Percentiles rank a stretch among this genome's conserved stretches.
Conservation (phyloP, 2,329 filamentous ascomycete species). For the Beauveria australis region DNA sequence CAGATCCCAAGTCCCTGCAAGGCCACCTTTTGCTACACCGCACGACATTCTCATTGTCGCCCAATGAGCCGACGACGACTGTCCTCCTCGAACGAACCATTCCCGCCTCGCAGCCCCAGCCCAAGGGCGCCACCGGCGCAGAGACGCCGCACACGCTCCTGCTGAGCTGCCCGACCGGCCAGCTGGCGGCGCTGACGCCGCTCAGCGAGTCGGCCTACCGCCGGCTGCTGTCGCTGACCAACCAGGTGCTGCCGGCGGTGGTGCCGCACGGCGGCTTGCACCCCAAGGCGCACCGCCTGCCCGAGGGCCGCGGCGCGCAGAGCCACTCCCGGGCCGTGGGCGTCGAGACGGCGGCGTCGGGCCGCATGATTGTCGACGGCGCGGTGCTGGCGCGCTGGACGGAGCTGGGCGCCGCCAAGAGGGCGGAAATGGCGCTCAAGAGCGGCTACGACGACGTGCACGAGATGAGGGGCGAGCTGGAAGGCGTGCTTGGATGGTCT, state of each 20-base stretch:
- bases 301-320: conserved; percentile 36
- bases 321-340: conserved; percentile 31
- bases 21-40: conserved; percentile 81
- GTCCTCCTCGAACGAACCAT: conserved; percentile 65
- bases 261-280: conserved; percentile 75
- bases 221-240: conserved; percentile 71
- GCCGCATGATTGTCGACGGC: conserved; percentile 69
- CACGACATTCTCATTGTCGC: conserved; percentile 78
- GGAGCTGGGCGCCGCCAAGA: conserved; percentile 63
- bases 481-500: conserved; percentile 52
- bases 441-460: conserved; percentile 59
- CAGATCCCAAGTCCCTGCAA: conserved; percentile 87
- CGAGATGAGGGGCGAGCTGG: conserved; percentile 63
- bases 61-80: conserved; percentile 66
- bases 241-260: conserved; percentile 68
- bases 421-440: conserved; percentile 64
- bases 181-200: conserved; percentile 67
- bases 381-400: conserved; percentile 65
- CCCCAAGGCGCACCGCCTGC: conserved; percentile 65
- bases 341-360: conserved; percentile 50
- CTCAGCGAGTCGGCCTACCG: conserved; percentile 76
- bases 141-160: conserved; percentile 45
- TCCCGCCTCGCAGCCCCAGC: conserved; percentile 29
- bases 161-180: conserved; percentile 66
- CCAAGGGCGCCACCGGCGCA: conserved; percentile 18